Evolutionary conservation across 805 yeast species (phyloP), one percentile per base, ranked within the genome.

Genomic region (Yarrowia sp.): DNA sequence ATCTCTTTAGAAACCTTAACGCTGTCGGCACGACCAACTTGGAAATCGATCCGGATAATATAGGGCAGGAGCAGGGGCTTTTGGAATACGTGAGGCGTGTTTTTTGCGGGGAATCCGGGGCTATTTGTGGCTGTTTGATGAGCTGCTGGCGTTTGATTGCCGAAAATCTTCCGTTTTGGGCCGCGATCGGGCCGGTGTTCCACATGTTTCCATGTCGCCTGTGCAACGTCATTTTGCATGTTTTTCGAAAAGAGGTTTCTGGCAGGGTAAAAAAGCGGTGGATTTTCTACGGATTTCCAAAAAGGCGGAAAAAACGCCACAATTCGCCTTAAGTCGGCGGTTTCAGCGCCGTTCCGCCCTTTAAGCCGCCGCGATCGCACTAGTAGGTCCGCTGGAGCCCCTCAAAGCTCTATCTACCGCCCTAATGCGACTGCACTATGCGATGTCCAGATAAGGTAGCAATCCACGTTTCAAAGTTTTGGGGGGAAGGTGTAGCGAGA

Each of bases 381-480:
- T n/a, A n/a, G n/a, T n/a, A n/a, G n/a, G n/a, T n/a, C n/a, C n/a
- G n/a, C n/a, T n/a, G n/a, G n/a, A n/a, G n/a, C n/a, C 47, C 22
- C 18, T 10, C 32, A n/a, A n/a, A n/a, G n/a, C n/a, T 25, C 32
- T 42, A 42, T 44, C 49, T 25, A 44, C 33, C 49, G 33, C 33
- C 33, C 39, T 33, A 49, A 49, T 47, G 39, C 58, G 42, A 35
- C 58, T 49, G 58, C 41, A 33, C 41, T 33, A 25, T 51, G 41
- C 41, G 42, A 51, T 51, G 58, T 51, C 58, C 58, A 51, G 58
- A 51, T 51, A 51, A 51, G 58, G 58, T 51, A 51, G 58, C 42
- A 51, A 51, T 32, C 58, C 58, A 29, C 55, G 27, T 8, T 29
- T 32, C 35, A 18, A 27, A 13, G 51, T 44, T 44, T 44, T 27